Evolutionary conservation across 352 stramenopile genomes (phyloP).

Genomic region (Globisporangium heterothallicum): DNA sequence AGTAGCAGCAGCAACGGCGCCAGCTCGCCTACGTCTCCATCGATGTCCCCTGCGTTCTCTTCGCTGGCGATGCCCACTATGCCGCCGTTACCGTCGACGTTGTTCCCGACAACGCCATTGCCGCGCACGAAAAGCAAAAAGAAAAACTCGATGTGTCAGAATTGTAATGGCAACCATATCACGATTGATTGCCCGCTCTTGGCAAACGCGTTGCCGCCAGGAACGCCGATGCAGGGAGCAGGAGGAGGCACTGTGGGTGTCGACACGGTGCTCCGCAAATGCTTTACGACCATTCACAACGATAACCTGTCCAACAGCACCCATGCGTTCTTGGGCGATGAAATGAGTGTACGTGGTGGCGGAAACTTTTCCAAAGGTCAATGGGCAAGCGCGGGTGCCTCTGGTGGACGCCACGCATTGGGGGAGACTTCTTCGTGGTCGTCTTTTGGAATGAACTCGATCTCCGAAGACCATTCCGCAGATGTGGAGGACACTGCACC

Average conservation of each 20-base stretch:
- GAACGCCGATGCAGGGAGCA: constrained; percentile 3
- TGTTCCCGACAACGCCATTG: constrained; percentile 32
- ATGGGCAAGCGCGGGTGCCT: constrained; percentile 18
- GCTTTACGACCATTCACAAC: constrained; percentile 84
- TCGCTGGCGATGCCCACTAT: constrained; percentile 5
- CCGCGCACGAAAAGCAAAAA: constrained; percentile 53
- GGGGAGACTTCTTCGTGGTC: constrained; percentile 25
- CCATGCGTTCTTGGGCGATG: constrained; percentile 76
- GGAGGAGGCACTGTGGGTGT: constrained; percentile 19
- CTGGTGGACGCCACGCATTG: too few relatives aligned
- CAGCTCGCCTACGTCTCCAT: constrained; percentile 10
- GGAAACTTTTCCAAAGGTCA: constrained; percentile 42
- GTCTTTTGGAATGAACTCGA: constrained; percentile 70
- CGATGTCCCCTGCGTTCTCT: constrained; percentile 8
- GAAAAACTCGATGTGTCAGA: constrained; percentile 62
- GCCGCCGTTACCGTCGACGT: constrained; percentile 13
- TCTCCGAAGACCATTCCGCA: constrained; percentile 36
- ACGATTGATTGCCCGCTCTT: constrained; percentile 72
- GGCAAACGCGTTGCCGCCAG: constrained; percentile 38
- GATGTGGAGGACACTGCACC: constrained; percentile 44
- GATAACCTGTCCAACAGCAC: constrained; percentile 82
- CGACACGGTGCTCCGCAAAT: constrained; percentile 80
- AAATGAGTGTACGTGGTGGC: constrained; percentile 77
- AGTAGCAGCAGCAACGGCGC: neutral
- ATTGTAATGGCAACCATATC: constrained; percentile 80